Percentiles rank a stretch among this genome's conserved stretches.
Evolutionary conservation across 306 rosid species (phyloP).

Genomic region (Fagus crenata): DNA sequence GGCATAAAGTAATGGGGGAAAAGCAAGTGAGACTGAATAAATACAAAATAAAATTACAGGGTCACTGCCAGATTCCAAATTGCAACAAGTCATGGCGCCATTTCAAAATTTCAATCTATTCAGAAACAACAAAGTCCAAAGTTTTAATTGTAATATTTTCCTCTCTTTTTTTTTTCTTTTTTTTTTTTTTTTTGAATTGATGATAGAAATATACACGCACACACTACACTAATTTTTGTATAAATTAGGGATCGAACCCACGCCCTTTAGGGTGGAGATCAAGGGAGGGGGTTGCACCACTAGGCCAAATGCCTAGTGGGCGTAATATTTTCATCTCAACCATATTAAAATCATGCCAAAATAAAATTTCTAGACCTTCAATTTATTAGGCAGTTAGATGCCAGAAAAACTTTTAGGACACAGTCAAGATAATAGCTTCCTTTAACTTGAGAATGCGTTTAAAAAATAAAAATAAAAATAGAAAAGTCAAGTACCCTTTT

Average conservation of each 20-base stretch:
- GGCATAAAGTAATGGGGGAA: background rate
- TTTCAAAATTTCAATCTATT: background rate
- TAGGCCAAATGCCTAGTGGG: too few relatives aligned
- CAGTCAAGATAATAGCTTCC: background rate
- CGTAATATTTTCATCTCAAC: background rate
- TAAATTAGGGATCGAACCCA: too few relatives aligned
- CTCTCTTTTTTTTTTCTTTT: too few relatives aligned
- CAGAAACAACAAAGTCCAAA: background rate
- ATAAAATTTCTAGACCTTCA: background rate
- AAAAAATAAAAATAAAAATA: too few relatives aligned
- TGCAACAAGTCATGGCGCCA: background rate
- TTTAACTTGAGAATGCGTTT: background rate
- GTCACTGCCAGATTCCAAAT: background rate
- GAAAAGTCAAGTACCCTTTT: too few relatives aligned
- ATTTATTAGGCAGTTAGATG: background rate
- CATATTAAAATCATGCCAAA: background rate
- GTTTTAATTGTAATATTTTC: background rate
- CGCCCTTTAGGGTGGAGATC: too few relatives aligned
- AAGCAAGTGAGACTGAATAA: background rate
- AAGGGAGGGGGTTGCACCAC: too few relatives aligned
- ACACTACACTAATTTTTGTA: too few relatives aligned
- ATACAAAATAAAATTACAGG: background rate
- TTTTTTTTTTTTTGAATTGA: too few relatives aligned
- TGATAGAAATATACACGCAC: too few relatives aligned
- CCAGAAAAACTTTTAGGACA: background rate